phyloP scores from a whole-genome alignment of 108 stramenopile genomes.

The Ochromonas danica region DNA sequence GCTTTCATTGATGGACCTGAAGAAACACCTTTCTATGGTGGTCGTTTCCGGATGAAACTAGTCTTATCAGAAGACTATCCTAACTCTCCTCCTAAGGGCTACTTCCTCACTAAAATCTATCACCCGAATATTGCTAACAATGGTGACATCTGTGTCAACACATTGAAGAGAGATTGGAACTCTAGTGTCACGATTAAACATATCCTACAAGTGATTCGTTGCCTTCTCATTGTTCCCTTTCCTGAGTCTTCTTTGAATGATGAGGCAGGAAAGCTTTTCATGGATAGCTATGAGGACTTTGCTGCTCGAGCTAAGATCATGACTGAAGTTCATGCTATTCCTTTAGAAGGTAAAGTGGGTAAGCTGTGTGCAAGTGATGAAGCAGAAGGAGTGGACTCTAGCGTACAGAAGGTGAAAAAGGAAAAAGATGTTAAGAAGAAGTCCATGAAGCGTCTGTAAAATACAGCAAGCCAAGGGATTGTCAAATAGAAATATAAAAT shows the following conservation, averaged over 20 bases:
- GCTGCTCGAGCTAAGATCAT: constrained; percentile 80
- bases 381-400: not conserved
- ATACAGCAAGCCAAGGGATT: no score
- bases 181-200: constrained; percentile 78
- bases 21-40: constrained; percentile 90
- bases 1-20: constrained; percentile 87
- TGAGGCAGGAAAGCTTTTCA: constrained; percentile 97
- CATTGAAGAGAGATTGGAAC: constrained; percentile 94
- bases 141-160: constrained; percentile 98
- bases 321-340: constrained; percentile 83
- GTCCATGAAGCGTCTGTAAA: constrained; percentile 23
- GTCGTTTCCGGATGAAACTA: constrained; percentile 88
- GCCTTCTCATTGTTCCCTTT: constrained; percentile 95
- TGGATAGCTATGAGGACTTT: constrained; percentile 98
- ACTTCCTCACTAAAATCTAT: constrained; percentile 95
- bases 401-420: constrained; percentile 8
- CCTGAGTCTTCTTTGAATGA: constrained; percentile 96
- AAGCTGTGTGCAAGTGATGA: constrained; percentile 1
- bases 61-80: constrained; percentile 79
- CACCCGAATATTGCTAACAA: constrained; percentile 94
- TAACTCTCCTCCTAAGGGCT: constrained; percentile 84
- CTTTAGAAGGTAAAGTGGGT: constrained; percentile 22
- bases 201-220: constrained; percentile 94
- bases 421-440: constrained; percentile 36
- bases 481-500: no score